Conservation (phyloP, 2,329 filamentous ascomycete genomes). For the Dryadomyces quercus-mongolicae region DNA sequence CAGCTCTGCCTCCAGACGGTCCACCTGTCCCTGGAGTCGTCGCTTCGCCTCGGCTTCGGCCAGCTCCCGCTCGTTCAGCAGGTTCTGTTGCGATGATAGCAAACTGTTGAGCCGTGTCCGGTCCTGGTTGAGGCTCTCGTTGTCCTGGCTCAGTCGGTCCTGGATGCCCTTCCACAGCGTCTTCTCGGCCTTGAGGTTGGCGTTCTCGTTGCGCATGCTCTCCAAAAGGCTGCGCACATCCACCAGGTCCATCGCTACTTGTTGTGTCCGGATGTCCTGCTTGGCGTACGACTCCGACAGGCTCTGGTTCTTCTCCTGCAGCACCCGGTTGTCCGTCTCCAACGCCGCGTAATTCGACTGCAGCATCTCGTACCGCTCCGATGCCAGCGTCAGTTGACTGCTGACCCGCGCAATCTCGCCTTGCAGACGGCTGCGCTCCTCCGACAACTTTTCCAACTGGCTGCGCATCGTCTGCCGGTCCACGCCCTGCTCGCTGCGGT, state of each 20-base stretch:
- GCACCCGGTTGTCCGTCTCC: slow-evolving; percentile 71
- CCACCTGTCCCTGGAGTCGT: slow-evolving; percentile 65
- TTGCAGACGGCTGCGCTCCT: slow-evolving; percentile 73
- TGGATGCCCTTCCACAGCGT: slow-evolving; percentile 91
- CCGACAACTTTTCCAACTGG: slow-evolving; percentile 69
- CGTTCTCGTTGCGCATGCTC: slow-evolving; percentile 78
- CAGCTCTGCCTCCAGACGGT: slow-evolving; percentile 69
- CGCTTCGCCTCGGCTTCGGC: slow-evolving; percentile 71
- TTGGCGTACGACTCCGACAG: slow-evolving; percentile 76
- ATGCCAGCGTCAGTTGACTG: slow-evolving; percentile 71
- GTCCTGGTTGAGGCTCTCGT: slow-evolving; percentile 73
- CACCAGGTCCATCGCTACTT: slow-evolving; percentile 85
- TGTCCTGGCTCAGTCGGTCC: slow-evolving; percentile 76
- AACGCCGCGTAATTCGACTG: slow-evolving; percentile 77
- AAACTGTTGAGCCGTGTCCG: slow-evolving; percentile 72
- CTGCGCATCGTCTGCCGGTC: slow-evolving; percentile 74
- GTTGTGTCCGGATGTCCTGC: slow-evolving; percentile 81
- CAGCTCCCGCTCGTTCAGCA: slow-evolving; percentile 86
- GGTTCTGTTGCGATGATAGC: slow-evolving; percentile 70
- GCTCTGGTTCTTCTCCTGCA: slow-evolving; percentile 69
- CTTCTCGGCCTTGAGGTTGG: slow-evolving; percentile 91
- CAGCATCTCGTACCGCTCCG: slow-evolving; percentile 78
- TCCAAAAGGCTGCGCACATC: slow-evolving; percentile 74
- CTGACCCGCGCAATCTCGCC: slow-evolving; percentile 67
- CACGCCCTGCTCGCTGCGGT: slow-evolving; percentile 71